A percentile compares a stretch with the other conserved stretches of the same genome.
Evolutionary conservation across 192 early-diverging fungal genomes (phyloP).

Genomic region (Geranomyces michiganensis): DNA sequence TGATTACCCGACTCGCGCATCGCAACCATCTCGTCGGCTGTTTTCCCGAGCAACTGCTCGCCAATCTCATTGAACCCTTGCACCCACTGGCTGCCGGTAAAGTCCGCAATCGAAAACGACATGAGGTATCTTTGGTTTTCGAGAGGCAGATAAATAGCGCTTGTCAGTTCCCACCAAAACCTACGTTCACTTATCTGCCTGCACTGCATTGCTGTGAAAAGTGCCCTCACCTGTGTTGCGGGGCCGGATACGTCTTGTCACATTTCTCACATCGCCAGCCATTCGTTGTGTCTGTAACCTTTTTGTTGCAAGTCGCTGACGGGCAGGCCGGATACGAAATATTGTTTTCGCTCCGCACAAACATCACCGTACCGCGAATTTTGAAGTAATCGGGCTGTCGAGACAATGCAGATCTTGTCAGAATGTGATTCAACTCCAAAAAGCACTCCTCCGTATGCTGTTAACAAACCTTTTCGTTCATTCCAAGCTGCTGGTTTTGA

Average conservation of each 20-base stretch:
- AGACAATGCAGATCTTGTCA: slow-evolving; percentile 12
- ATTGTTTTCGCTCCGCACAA: slow-evolving; percentile 67
- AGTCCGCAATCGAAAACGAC: slow-evolving; percentile 69
- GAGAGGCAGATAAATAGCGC: no score
- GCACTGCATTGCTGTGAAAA: not conserved
- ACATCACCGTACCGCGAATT: slow-evolving; percentile 71
- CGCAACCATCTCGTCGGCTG: slow-evolving; percentile 70
- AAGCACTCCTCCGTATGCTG: not conserved
- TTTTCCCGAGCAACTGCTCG: slow-evolving; percentile 62
- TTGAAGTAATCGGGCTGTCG: slow-evolving; percentile 73
- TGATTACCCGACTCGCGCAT: slow-evolving; percentile 38
- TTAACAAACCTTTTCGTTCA: slow-evolving; percentile 56
- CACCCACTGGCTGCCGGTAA: slow-evolving; percentile 80
- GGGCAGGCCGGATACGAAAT: slow-evolving; percentile 88
- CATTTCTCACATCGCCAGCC: slow-evolving; percentile 95
- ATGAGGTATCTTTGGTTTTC: slow-evolving; percentile 63
- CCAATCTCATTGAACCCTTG: slow-evolving; percentile 87
- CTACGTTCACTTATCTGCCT: no score
- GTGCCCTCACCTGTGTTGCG: slow-evolving; percentile 70
- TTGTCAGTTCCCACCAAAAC: not conserved
- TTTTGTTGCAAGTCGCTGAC: slow-evolving; percentile 80
- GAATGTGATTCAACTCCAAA: slow-evolving; percentile 13
- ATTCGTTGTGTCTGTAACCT: slow-evolving; percentile 67
- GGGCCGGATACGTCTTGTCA: slow-evolving; percentile 65
- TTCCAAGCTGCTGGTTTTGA: slow-evolving; percentile 71